Evolutionary conservation across 192 early-diverging fungal genomes (phyloP), one percentile per base, ranked within the genome.

Genomic region (Diversispora epigaea): DNA sequence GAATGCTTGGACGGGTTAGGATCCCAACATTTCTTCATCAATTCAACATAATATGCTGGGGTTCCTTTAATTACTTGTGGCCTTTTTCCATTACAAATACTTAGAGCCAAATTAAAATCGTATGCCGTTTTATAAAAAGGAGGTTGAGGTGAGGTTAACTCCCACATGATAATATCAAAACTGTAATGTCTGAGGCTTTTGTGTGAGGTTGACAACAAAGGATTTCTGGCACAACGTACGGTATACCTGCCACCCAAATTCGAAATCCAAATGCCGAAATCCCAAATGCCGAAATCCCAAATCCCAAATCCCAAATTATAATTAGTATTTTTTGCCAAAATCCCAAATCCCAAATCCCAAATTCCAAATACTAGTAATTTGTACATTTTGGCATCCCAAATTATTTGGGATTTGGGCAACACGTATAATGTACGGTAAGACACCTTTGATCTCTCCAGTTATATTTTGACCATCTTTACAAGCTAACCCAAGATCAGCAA

Each of bases 211-310:
- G 4, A 17, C 47, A 10, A 50, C 11, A 2, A 22, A 41, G 6
- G 21, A 69, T 41, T 69, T 69, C 67, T 50, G 67, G 67, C 6
- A 47, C 67, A 32, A 69, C 39, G 67, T 52, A 69, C 1, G 67
- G 67, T 15, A 69, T n/a, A n/a, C n/a, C n/a, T n/a, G n/a, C n/a
- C n/a, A n/a, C n/a, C n/a, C n/a, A n/a, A n/a, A n/a, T n/a, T n/a
- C n/a, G n/a, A n/a, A n/a, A n/a, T n/a, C n/a, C n/a, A n/a, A n/a
- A n/a, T n/a, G n/a, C n/a, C n/a, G n/a, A n/a, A n/a, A n/a, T n/a
- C n/a, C n/a, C n/a, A n/a, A n/a, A n/a, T n/a, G n/a, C n/a, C n/a
- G n/a, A n/a, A n/a, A n/a, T n/a, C n/a, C n/a, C n/a, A n/a, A n/a
- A n/a, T n/a, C n/a, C n/a, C n/a, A n/a, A n/a, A n/a, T n/a, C n/a